Evolutionary conservation across 176 grass and related monocot genomes (phyloP).

Genomic region (Saccharum spontaneum): DNA sequence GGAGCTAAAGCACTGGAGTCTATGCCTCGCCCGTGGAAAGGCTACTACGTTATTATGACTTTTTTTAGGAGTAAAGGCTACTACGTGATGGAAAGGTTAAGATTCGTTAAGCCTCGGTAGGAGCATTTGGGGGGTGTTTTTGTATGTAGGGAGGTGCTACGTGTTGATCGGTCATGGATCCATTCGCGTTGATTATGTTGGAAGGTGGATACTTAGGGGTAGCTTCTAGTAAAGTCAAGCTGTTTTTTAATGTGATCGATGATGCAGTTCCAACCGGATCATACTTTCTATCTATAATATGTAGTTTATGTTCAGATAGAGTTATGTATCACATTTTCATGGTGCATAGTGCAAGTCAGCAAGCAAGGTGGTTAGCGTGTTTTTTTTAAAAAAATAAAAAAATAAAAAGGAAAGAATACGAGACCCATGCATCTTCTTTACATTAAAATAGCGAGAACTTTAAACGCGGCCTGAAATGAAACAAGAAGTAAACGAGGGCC

Average conservation of each 20-base stretch:
- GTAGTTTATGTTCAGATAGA: background rate
- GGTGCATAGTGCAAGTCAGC: background rate
- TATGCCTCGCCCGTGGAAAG: too few species aligned
- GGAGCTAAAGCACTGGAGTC: too few species aligned
- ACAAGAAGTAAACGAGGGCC: too few species aligned
- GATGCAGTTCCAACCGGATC: background rate
- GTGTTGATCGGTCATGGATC: slow-evolving; percentile 16
- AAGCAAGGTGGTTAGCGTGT: background rate
- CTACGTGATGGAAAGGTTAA: too few species aligned
- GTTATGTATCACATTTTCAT: background rate
- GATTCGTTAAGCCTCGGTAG: too few species aligned
- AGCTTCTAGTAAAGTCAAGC: background rate
- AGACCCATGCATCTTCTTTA: background rate
- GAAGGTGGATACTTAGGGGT: background rate
- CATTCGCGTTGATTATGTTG: background rate
- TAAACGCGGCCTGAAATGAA: too few species aligned
- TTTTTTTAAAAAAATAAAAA: background rate
- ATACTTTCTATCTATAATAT: too few species aligned
- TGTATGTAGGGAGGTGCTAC: background rate
- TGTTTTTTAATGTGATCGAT: background rate
- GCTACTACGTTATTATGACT: too few species aligned
- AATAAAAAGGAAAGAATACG: too few species aligned
- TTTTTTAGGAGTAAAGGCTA: too few species aligned
- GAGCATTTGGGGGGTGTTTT: background rate
- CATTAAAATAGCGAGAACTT: background rate